Conservation (phyloP, 192 early-diverging fungal genomes). For the Backusella psychrophila region DNA sequence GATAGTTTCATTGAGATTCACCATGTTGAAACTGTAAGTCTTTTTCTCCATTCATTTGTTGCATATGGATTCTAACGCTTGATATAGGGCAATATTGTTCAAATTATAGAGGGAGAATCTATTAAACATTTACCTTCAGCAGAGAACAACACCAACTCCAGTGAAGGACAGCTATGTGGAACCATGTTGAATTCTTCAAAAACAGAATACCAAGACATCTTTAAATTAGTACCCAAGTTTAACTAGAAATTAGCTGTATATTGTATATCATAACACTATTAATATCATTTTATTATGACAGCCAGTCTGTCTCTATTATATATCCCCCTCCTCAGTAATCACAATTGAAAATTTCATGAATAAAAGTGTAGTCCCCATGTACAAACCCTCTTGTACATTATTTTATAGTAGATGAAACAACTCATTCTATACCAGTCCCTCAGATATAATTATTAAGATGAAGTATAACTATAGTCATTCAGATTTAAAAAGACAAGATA, state of each 20-base stretch:
- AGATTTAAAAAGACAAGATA: too few species aligned
- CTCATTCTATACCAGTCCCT: neutral
- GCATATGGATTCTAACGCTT: neutral
- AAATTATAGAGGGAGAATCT: conserved; percentile 19
- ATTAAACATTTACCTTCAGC: conserved; percentile 14
- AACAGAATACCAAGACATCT: conserved; percentile 23
- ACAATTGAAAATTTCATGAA: neutral
- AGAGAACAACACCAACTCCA: neutral
- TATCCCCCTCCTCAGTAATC: neutral
- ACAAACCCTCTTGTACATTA: neutral
- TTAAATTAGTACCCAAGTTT: conserved; percentile 4
- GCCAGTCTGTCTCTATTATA: neutral
- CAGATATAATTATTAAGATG: too few species aligned
- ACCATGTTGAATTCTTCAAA: conserved; percentile 20
- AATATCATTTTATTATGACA: neutral
- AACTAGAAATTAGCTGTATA: neutral
- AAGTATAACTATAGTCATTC: too few species aligned
- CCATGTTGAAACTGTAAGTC: conserved; percentile 67
- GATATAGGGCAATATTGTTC: conserved; percentile 17
- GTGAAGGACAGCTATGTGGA: neutral
- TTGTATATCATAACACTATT: neutral
- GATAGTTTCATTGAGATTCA: conserved; percentile 87
- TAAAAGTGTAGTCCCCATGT: neutral
- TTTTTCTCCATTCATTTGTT: neutral
- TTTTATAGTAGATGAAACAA: neutral